phyloP scores from a whole-genome alignment of 2,329 filamentous ascomycete species.

The Sporothrix brunneoviolacea region DNA sequence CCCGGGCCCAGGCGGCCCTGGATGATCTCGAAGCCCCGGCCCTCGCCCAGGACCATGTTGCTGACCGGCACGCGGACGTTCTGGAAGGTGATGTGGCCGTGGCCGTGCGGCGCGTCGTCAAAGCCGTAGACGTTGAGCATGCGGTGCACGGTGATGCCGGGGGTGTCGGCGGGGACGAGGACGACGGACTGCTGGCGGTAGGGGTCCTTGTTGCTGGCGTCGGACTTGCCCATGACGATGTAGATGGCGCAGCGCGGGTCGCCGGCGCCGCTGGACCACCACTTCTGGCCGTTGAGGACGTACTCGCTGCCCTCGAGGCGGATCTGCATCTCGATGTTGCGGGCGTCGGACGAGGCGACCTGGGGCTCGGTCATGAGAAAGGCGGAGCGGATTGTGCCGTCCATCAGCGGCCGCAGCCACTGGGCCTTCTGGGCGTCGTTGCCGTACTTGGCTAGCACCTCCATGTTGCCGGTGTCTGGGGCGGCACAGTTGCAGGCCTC shows the following conservation, averaged over 20 bases:
- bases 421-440: constrained; percentile 75
- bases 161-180: constrained; percentile 71
- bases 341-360: constrained; percentile 83
- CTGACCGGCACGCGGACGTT: constrained; percentile 80
- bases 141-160: constrained; percentile 85
- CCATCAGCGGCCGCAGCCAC: constrained; percentile 75
- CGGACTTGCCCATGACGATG: constrained; percentile 93
- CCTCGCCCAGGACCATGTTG: constrained; percentile 87
- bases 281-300: constrained; percentile 93
- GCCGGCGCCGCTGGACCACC: constrained; percentile 96
- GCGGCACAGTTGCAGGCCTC: constrained; percentile 88
- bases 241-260: constrained; percentile 90
- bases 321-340: constrained; percentile 83
- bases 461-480: constrained; percentile 93
- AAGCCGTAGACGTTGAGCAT: constrained; percentile 94
- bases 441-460: constrained; percentile 87
- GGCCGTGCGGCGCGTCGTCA: constrained; percentile 96
- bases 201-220: constrained; percentile 64
- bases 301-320: constrained; percentile 78
- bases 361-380: constrained; percentile 94
- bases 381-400: constrained; percentile 78
- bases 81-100: constrained; percentile 84
- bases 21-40: constrained; percentile 95
- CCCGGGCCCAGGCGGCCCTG: constrained; percentile 93
- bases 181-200: constrained; percentile 94